Percentiles rank a stretch among this genome's conserved stretches.
Conservation (phyloP, 176 grass and related monocot genomes). For the Cenchrus fungigraminus region DNA sequence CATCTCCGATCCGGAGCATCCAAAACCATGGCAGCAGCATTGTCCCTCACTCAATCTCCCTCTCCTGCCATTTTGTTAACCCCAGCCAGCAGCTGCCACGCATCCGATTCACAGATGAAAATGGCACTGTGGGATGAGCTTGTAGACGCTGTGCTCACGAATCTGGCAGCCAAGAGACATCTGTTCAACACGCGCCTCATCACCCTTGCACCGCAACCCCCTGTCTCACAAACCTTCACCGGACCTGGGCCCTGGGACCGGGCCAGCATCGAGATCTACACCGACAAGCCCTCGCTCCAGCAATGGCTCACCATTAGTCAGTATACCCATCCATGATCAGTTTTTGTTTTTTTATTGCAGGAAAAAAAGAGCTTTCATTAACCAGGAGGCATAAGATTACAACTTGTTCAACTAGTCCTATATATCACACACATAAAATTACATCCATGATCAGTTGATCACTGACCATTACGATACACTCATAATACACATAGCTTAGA, state of each 20-base stretch:
- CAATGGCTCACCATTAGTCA: constrained; percentile 69
- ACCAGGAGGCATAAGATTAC: too few species aligned
- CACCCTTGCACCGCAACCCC: constrained; percentile 3
- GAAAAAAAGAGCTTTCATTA: neutral
- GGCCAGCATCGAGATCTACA: constrained; percentile 51
- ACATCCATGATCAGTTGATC: too few species aligned
- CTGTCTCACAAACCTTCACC: constrained; percentile 32
- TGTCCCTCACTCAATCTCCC: too few species aligned
- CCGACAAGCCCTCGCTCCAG: constrained; percentile 53
- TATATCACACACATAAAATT: too few species aligned
- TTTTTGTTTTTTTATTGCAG: neutral
- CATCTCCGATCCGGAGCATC: too few species aligned
- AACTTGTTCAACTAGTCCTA: too few species aligned
- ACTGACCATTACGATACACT: too few species aligned
- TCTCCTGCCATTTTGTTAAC: too few species aligned
- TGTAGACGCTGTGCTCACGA: constrained; percentile 44
- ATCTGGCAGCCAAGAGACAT: constrained; percentile 49
- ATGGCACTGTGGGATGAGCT: constrained; percentile 64
- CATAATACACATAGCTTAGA: too few species aligned
- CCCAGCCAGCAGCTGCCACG: too few species aligned
- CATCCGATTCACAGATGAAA: neutral
- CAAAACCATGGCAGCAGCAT: too few species aligned
- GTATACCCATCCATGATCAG: neutral
- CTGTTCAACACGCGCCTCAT: constrained; percentile 64
- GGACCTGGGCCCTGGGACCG: constrained; percentile 65